Conservation (phyloP, 805 yeast genomes). For the Starmerella tilneyi region DNA sequence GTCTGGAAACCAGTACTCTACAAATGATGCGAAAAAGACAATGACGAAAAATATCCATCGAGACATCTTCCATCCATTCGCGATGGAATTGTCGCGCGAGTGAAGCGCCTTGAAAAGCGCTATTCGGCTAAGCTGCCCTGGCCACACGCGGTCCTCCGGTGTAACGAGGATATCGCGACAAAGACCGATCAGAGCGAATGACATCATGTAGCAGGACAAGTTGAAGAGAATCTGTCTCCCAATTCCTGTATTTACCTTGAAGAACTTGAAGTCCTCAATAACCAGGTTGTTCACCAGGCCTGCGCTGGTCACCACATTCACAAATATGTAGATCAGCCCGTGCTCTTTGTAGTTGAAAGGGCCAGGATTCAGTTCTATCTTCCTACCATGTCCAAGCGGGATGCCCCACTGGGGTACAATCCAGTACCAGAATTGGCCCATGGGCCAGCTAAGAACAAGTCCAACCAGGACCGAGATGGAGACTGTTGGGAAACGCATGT, state of each 20-base stretch:
- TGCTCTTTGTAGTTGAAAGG: conserved; percentile 58
- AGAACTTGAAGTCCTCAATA: conserved; percentile 38
- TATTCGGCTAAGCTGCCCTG: conserved; percentile 49
- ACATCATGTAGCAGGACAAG: conserved; percentile 51
- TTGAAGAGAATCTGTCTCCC: conserved; percentile 48
- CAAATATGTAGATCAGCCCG: conserved; percentile 39
- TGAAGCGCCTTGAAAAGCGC: conserved; percentile 48
- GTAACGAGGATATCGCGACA: conserved; percentile 49
- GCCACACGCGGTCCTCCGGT: conserved; percentile 65
- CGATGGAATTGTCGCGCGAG: conserved; percentile 40
- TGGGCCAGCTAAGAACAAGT: conserved; percentile 54
- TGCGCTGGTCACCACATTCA: conserved; percentile 29
- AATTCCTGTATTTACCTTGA: conserved; percentile 38
- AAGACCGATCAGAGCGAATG: conserved; percentile 59
- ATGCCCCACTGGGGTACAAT: conserved; percentile 31
- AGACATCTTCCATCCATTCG: conserved; percentile 53
- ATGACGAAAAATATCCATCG: conserved; percentile 41
- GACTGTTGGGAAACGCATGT: conserved; percentile 48
- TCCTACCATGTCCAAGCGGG: conserved; percentile 26
- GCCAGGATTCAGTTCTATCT: conserved; percentile 46
- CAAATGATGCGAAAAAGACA: conserved; percentile 36
- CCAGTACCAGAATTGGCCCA: conserved; percentile 44
- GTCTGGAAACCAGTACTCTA: conserved; percentile 56
- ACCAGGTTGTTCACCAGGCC: conserved; percentile 17
- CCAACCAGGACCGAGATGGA: conserved; percentile 44